Conservation (phyloP, 2,329 filamentous ascomycete genomes). For the Bisporella sp. region DNA sequence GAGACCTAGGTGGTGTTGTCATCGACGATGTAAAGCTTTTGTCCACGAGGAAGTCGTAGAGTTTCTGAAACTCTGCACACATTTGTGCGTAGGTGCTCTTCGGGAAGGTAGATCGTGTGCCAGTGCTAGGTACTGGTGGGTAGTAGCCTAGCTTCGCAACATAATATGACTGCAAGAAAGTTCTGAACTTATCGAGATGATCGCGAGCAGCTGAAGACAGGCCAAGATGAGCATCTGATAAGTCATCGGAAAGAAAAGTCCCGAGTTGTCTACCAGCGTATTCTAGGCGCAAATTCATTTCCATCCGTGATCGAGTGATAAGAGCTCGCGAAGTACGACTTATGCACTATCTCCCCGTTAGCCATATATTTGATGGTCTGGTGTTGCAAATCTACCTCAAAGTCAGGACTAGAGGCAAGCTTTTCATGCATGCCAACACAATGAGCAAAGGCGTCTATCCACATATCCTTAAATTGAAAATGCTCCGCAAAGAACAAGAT, state of each 20-base stretch:
- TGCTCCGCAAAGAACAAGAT: conserved; percentile 61
- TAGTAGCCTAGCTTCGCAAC: conserved; percentile 63
- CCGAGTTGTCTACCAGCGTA: conserved; percentile 51
- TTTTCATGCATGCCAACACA: conserved; percentile 70
- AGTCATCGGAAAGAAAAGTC: conserved; percentile 65
- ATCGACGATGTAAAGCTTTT: conserved; percentile 39
- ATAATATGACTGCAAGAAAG: conserved; percentile 62
- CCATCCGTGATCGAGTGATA: conserved; percentile 53
- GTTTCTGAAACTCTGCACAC: conserved; percentile 60
- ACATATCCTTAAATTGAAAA: conserved; percentile 56
- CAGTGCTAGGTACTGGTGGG: conserved; percentile 47
- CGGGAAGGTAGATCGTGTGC: conserved; percentile 42
- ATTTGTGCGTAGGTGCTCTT: conserved; percentile 53
- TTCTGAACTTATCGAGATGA: conserved; percentile 67
- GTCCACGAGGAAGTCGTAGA: conserved; percentile 69
- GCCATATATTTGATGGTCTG: neutral
- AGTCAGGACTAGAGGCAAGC: conserved; percentile 50
- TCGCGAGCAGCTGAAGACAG: conserved; percentile 51
- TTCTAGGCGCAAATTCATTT: conserved; percentile 58
- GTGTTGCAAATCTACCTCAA: conserved; percentile 41
- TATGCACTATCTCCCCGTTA: conserved; percentile 33
- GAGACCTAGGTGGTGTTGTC: conserved; percentile 39
- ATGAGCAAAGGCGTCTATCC: conserved; percentile 68
- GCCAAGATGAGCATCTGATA: conserved; percentile 60
- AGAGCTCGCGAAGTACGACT: conserved; percentile 53